These are phyloP conservation scores for Neurospora tetraspora DNA, from an alignment of 495 filamentous ascomycete genomes.

Conservation along the genomic window DNA sequence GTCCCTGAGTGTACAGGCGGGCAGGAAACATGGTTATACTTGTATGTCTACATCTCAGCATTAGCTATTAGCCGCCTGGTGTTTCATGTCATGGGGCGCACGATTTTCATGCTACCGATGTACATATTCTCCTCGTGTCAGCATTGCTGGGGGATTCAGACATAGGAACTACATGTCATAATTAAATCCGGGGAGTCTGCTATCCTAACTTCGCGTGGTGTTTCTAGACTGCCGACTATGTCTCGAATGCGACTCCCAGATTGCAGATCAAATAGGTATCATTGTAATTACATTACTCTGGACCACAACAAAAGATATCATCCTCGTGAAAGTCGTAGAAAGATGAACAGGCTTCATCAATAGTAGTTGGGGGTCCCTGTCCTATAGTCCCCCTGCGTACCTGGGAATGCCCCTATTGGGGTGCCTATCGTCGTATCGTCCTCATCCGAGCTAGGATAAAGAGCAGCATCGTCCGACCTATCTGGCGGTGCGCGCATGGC, in stretches of 20 bases:
- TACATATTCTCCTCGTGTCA: background rate
- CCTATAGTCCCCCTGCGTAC: conserved; percentile 23
- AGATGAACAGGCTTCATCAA: background rate
- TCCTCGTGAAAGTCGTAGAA: background rate
- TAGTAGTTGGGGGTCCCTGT: conserved; percentile 32
- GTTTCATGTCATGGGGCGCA: background rate
- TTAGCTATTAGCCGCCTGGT: background rate
- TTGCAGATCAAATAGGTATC: background rate
- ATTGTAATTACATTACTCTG: background rate
- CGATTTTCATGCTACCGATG: background rate
- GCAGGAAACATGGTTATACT: background rate
- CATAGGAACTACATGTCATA: background rate
- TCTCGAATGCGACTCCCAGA: background rate
- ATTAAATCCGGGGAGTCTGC: background rate
- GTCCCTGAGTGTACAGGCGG: background rate
- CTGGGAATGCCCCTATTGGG: conserved; percentile 28
- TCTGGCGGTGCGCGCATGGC: conserved; percentile 41
- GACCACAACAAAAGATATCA: background rate
- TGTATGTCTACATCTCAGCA: background rate
- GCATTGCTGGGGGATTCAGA: background rate
- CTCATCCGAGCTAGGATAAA: conserved; percentile 37
- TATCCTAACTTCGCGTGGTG: background rate
- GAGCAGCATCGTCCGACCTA: conserved; percentile 38
- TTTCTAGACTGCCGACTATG: background rate
- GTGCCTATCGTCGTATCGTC: conserved; percentile 18